phyloP scores from a whole-genome alignment of 768 basidiomycete genomes.

The Imleria badia region DNA sequence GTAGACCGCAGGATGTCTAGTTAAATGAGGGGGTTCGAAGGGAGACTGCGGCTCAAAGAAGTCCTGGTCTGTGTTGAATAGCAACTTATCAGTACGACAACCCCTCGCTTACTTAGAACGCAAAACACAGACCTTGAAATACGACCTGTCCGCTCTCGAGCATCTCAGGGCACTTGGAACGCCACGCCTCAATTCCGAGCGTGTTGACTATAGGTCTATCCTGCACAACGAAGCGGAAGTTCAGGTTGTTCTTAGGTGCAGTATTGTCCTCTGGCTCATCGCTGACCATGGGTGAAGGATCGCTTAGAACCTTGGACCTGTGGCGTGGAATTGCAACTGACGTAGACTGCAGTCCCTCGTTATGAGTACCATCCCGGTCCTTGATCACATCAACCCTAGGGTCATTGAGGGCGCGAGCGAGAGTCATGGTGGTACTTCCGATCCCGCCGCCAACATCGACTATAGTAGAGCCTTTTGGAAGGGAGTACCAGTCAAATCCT shows the following conservation, averaged over 20 bases:
- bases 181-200: constrained; percentile 60
- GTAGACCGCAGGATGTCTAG: constrained; percentile 57
- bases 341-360: background rate
- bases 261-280: constrained; percentile 11
- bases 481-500: constrained; percentile 61
- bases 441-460: constrained; percentile 75
- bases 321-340: background rate
- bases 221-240: constrained; percentile 54
- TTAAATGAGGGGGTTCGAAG: constrained; percentile 28
- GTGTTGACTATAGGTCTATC: constrained; percentile 55
- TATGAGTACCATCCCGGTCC: background rate
- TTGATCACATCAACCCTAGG: background rate
- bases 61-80: constrained; percentile 53
- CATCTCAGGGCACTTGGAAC: constrained; percentile 54
- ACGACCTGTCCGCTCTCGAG: constrained; percentile 50
- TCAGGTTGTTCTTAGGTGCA: constrained; percentile 25
- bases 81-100: background rate
- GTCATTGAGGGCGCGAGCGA: constrained; percentile 38
- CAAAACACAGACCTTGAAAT: constrained; percentile 46
- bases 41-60: constrained; percentile 66
- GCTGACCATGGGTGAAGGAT: background rate
- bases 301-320: background rate
- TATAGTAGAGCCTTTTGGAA: constrained; percentile 50
- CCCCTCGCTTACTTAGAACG: too few relatives aligned
- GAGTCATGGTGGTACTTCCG: constrained; percentile 48